A percentile compares a stretch with the other conserved stretches of the same genome.
Evolutionary conservation across 2,329 filamentous ascomycete species (phyloP).

Genomic region (Talaromyces funiculosus): DNA sequence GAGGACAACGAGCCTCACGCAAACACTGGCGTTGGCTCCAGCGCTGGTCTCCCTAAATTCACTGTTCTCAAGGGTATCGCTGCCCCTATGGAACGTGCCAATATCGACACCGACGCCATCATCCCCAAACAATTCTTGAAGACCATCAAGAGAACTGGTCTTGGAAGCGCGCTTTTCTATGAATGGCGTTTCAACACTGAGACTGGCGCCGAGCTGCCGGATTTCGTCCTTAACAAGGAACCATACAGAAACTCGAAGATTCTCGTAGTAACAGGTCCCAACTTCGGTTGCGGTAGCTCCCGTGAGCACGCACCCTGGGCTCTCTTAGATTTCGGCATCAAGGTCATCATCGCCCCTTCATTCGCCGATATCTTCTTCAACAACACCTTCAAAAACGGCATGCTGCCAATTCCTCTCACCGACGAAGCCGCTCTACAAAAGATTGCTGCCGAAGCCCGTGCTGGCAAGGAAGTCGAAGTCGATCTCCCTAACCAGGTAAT

Average conservation of each 20-base stretch:
- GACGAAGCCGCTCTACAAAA: slow-evolving; percentile 61
- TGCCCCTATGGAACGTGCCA: slow-evolving; percentile 78
- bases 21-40: slow-evolving; percentile 49
- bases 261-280: slow-evolving; percentile 81
- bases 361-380: slow-evolving; percentile 96
- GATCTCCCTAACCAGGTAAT: slow-evolving; percentile 82
- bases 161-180: slow-evolving; percentile 82
- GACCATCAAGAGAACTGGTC: slow-evolving; percentile 95
- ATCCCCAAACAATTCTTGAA: slow-evolving; percentile 99
- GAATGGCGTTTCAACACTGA: slow-evolving; percentile 66
- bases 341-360: slow-evolving; percentile 83
- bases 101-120: slow-evolving; percentile 98
- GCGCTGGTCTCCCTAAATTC: slow-evolving; percentile 75
- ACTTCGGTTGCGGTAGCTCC: slow-evolving; percentile 91
- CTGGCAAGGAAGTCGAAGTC: slow-evolving; percentile 79
- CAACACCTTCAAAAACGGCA: slow-evolving; percentile 99
- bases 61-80: slow-evolving; percentile 77
- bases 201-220: slow-evolving; percentile 67
- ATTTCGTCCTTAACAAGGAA: slow-evolving; percentile 86
- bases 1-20: slow-evolving; percentile 61
- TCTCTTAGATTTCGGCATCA: slow-evolving; percentile 92
- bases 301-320: slow-evolving; percentile 98
- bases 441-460: slow-evolving; percentile 70
- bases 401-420: slow-evolving; percentile 77
- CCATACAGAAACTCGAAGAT: slow-evolving; percentile 82